phyloP scores from a whole-genome alignment of 2,329 filamentous ascomycete genomes.

The Penicillium crustosum region DNA sequence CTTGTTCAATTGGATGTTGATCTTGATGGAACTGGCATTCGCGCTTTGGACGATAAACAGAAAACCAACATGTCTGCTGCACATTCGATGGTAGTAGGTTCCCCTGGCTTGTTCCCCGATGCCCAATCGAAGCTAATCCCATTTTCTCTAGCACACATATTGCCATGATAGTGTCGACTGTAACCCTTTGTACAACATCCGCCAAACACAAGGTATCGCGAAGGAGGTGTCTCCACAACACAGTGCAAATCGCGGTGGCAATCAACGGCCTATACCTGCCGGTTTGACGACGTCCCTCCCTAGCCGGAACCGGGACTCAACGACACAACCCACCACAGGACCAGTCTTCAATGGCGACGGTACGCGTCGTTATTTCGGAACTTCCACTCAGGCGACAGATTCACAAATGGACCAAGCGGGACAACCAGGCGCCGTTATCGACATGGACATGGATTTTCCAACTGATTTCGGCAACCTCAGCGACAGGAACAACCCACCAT shows the following conservation, averaged over 20 bases:
- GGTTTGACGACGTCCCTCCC: slow-evolving; percentile 26
- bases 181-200: slow-evolving; percentile 10
- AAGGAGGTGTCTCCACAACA: slow-evolving; percentile 1
- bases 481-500: slow-evolving; percentile 32
- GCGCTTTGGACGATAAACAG: slow-evolving; percentile 21
- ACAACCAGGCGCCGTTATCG: slow-evolving; percentile 5
- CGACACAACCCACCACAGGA: neutral
- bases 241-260: neutral
- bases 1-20: slow-evolving; percentile 91
- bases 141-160: slow-evolving; percentile 11
- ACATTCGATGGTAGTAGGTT: slow-evolving; percentile 17
- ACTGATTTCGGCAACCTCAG: slow-evolving; percentile 30
- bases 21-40: slow-evolving; percentile 60
- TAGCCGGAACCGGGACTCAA: slow-evolving; percentile 24
- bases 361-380: slow-evolving; percentile 12
- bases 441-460: slow-evolving; percentile 36
- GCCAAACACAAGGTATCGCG: slow-evolving; percentile 6
- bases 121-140: slow-evolving; percentile 3
- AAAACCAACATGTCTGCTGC: slow-evolving; percentile 5
- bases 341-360: slow-evolving; percentile 1
- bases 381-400: slow-evolving; percentile 5
- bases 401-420: slow-evolving; percentile 1
- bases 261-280: slow-evolving; percentile 6
- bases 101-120: neutral
- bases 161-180: slow-evolving; percentile 14